phyloP scores from a whole-genome alignment of 345 rosid genomes.

The Eucalyptus polybractea region DNA sequence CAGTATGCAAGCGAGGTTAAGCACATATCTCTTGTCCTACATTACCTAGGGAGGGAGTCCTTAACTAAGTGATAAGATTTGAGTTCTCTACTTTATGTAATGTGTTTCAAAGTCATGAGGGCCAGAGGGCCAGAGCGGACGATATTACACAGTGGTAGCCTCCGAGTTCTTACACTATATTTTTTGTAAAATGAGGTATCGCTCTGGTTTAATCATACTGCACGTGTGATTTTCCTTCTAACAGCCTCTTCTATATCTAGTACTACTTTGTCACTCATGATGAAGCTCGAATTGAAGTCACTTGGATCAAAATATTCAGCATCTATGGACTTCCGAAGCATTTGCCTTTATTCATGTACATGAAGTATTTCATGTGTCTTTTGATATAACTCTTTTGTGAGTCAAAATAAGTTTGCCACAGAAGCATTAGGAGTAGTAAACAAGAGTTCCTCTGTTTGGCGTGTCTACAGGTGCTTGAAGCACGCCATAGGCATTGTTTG shows the following conservation, averaged over 20 bases:
- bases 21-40: accelerated
- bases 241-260: neutral
- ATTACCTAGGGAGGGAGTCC: accelerated
- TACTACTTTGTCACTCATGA: neutral
- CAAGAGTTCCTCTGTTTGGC: neutral
- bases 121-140: no score
- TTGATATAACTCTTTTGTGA: neutral
- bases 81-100: no score
- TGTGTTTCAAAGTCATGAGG: accelerated
- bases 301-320: neutral
- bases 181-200: neutral
- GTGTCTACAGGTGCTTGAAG: neutral
- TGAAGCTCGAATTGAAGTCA: neutral
- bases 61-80: no score
- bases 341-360: neutral
- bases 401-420: neutral
- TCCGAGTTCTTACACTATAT: neutral
- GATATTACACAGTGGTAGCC: no score
- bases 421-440: neutral
- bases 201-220: neutral
- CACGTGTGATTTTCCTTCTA: neutral
- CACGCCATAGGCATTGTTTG: neutral
- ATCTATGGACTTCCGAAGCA: neutral
- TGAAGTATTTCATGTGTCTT: neutral
- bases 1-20: accelerated